Base-by-base conservation (phyloP, 768 basidiomycete genomes). In the Mycena haematopus region DNA sequence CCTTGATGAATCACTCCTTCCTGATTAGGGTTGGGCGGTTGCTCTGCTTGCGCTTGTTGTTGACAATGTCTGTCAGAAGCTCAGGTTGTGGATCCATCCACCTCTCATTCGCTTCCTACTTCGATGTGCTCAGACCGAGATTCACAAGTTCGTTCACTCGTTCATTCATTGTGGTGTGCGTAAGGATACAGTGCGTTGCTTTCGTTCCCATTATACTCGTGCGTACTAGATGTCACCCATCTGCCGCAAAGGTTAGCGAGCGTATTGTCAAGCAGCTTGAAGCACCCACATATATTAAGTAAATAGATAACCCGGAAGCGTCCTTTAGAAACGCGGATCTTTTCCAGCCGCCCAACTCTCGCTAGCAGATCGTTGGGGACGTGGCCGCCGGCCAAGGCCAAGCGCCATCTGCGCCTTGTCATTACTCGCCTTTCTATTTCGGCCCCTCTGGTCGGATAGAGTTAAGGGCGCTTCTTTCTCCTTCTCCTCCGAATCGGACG, bases 331-430 rank as follows among this genome's bases (percentile, higher is more conserved):
- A 38, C 66, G 62, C 52, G 52, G 52, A 7, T 57, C 55, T 14
- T 40, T 33, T 25, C 54, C 60, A 25, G 55, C 66, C 40, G 56
- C 62, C 62, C 66, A 67, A 47, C 66, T 56, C 52, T 67, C 66
- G 59, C 66, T 64, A 19, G 59, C 66, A 36, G 59, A 61, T 50
- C 66, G 66, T 21, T 63, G 57, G 6, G 36, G 45, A 4, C 35
- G 19, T 14, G 47, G 58, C 40, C 50, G 47, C 22, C 66, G 58
- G 15, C 59, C 62, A 1, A 58, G 40, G 3, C 66, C 66, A 1
- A 67, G 62, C 52, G 66, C 66, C 45, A 59, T 62, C 59, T 67
- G 66, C 25, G 66, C 65, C 53, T n/a, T 33, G 42, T 52, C 60
- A 27, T 66, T 31, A 31, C 4, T 66, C 14, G 36, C 24, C 54